Evolutionary conservation across 2,329 filamentous ascomycete genomes (phyloP).

Genomic region (Aphanocladium album): DNA sequence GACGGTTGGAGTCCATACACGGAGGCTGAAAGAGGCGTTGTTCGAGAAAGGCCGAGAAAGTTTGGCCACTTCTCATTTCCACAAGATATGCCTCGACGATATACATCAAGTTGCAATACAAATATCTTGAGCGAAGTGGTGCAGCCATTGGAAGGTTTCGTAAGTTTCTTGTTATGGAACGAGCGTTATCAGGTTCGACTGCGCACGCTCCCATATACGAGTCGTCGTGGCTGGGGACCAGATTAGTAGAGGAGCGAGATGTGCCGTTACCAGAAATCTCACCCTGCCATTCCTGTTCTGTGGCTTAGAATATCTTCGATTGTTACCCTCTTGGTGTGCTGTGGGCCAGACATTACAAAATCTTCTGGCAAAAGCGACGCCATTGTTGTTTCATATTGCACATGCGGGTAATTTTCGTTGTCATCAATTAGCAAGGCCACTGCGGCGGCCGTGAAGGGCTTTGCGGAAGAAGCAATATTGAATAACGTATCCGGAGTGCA

Average conservation of each 20-base stretch:
- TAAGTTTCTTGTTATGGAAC: constrained; percentile 22
- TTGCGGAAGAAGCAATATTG: constrained; percentile 22
- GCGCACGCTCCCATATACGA: constrained; percentile 19
- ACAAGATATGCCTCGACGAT: constrained; percentile 22
- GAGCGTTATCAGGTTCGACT: constrained; percentile 18
- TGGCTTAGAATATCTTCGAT: constrained; percentile 21
- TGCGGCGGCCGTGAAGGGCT: constrained; percentile 22
- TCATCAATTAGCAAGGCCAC: constrained; percentile 20
- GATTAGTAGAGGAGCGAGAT: not conserved
- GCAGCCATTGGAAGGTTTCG: constrained; percentile 20
- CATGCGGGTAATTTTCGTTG: constrained; percentile 18
- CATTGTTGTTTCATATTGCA: constrained; percentile 21
- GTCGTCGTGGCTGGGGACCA: constrained; percentile 17
- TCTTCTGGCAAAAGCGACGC: constrained; percentile 20
- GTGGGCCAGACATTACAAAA: constrained; percentile 20
- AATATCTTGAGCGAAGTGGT: constrained; percentile 18
- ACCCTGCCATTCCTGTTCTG: constrained; percentile 21
- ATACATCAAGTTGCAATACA: constrained; percentile 25
- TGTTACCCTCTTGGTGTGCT: constrained; percentile 18
- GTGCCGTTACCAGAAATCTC: not conserved
- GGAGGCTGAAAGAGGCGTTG: constrained; percentile 21
- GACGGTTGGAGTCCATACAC: constrained; percentile 21
- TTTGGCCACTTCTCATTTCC: constrained; percentile 15
- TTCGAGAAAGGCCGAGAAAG: constrained; percentile 20
- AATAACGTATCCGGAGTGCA: constrained; percentile 23